These are phyloP conservation scores for Pichia sp. DNA, from an alignment of 1,139 yeast species.

Conservation along the genomic window DNA sequence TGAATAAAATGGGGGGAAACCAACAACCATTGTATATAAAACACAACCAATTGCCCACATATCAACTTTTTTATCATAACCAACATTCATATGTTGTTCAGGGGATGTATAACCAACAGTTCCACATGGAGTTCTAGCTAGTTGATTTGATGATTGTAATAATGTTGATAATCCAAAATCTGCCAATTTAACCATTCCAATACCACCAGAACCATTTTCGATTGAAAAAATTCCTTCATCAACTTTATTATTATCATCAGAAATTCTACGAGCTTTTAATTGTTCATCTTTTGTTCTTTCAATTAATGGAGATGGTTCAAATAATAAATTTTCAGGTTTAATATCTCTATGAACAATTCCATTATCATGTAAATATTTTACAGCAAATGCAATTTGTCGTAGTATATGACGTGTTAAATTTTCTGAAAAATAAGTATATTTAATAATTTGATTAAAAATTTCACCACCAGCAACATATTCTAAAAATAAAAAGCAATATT, in stretches of 20 bases:
- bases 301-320: conserved; percentile 62
- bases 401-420: conserved; percentile 83
- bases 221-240: conserved; percentile 84
- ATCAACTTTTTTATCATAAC: conserved; percentile 56
- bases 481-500: conserved; percentile 44
- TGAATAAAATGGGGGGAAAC: conserved; percentile 59
- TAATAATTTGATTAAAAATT: conserved; percentile 58
- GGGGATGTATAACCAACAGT: conserved; percentile 62
- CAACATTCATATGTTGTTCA: conserved; percentile 52
- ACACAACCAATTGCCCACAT: conserved; percentile 65
- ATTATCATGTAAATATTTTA: conserved; percentile 73
- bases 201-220: conserved; percentile 83
- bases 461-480: conserved; percentile 53
- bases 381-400: conserved; percentile 74
- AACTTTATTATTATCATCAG: conserved; percentile 69
- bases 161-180: conserved; percentile 60
- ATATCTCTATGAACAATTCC: conserved; percentile 95
- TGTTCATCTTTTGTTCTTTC: conserved; percentile 36
- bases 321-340: conserved; percentile 87
- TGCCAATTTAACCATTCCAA: conserved; percentile 80
- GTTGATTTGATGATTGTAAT: conserved; percentile 35
- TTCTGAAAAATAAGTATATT: conserved; percentile 85
- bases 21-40: conserved; percentile 52
- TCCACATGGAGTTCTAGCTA: conserved; percentile 58
- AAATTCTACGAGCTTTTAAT: conserved; percentile 47